A percentile compares a stretch with the other conserved stretches of the same genome.
Evolutionary conservation across 2,329 filamentous ascomycete genomes (phyloP).

Genomic region (Rhexocercosporidium sp.): DNA sequence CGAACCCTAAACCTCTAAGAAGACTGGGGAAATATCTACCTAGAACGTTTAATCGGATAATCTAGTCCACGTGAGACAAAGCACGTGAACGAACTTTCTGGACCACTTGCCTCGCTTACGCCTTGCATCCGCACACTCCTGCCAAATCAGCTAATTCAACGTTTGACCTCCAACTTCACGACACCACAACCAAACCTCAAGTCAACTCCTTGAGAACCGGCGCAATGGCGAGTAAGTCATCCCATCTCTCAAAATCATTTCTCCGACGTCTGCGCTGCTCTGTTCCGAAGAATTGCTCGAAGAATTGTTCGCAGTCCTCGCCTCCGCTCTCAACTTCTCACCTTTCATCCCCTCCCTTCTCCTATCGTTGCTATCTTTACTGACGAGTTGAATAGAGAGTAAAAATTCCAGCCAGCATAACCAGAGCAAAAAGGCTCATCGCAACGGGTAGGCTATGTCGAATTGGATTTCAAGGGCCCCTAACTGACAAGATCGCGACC

Average conservation of each 20-base stretch:
- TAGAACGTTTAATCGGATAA: not conserved
- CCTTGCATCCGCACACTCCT: conserved; percentile 12
- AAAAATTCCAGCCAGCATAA: conserved; percentile 34
- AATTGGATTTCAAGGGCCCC: too few relatives aligned
- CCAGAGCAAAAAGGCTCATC: conserved; percentile 88
- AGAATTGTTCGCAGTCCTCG: too few relatives aligned
- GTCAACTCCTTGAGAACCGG: conserved; percentile 37
- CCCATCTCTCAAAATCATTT: not conserved
- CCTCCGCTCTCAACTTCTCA: not conserved
- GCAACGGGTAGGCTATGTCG: too few relatives aligned
- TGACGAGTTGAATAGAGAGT: conserved; percentile 17
- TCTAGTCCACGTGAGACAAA: not conserved
- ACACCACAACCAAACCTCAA: conserved; percentile 21
- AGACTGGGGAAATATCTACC: too few relatives aligned
- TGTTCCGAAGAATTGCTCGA: not conserved
- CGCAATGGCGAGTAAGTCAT: conserved; percentile 73
- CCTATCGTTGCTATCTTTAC: not conserved
- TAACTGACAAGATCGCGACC: too few relatives aligned
- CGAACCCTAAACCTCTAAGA: too few relatives aligned
- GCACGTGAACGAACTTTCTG: not conserved
- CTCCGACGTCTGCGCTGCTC: not conserved
- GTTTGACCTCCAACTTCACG: conserved; percentile 2
- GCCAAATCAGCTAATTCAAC: not conserved
- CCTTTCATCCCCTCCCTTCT: not conserved
- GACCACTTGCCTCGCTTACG: conserved; percentile 9